Evolutionary conservation across 768 basidiomycete species (phyloP).

Genomic region (Auricularia cornea): DNA sequence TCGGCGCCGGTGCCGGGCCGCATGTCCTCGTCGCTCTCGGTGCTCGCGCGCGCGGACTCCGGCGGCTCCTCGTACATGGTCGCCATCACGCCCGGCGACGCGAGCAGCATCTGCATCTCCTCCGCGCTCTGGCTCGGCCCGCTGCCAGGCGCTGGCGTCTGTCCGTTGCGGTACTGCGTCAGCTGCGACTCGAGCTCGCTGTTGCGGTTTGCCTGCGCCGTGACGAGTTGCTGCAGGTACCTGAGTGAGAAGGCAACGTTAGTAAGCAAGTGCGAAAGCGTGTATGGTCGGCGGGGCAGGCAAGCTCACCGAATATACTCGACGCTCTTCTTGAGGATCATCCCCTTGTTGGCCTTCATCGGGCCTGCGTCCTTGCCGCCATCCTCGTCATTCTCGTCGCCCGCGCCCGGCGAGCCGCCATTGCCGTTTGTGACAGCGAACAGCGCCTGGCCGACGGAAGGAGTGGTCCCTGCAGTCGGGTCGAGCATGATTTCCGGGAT

Average conservation of each 20-base stretch:
- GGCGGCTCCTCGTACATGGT: neutral
- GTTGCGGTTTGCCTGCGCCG: conserved; percentile 68
- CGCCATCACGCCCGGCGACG: neutral
- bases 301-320: conserved; percentile 49
- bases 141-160: neutral
- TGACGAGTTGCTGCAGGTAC: conserved; percentile 81
- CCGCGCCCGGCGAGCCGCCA: conserved; percentile 1
- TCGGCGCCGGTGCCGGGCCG: neutral
- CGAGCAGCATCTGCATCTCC: neutral
- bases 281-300: conserved; percentile 1
- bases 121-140: neutral
- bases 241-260: conserved; percentile 23
- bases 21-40: neutral
- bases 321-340: conserved; percentile 80
- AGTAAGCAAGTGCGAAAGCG: conserved; percentile 2
- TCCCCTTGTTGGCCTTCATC: conserved; percentile 91
- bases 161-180: neutral
- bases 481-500: conserved; percentile 84
- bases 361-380: conserved; percentile 26
- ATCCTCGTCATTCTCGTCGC: conserved; percentile 14
- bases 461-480: conserved; percentile 29
- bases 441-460: conserved; percentile 10
- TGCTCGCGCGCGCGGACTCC: neutral
- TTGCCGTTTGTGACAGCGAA: conserved; percentile 3
- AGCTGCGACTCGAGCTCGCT: conserved; percentile 72